Base-by-base conservation (phyloP, 345 rosid genomes). In the Leavenworthia alabamica region DNA sequence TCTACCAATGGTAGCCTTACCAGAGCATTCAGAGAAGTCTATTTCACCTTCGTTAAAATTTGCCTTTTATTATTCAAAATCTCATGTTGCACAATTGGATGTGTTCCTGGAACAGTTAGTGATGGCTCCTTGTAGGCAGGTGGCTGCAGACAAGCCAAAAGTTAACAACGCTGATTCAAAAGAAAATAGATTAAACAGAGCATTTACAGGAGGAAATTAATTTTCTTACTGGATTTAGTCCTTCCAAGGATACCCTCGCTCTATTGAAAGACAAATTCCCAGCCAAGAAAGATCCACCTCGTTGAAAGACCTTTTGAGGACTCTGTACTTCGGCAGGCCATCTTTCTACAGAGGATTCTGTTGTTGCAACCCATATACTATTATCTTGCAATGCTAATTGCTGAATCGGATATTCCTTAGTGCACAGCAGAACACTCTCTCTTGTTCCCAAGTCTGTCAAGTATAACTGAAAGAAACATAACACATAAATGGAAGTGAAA, bases 201-300 rank as follows among this genome's bases (percentile, higher is more conserved):
- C 22, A 42, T 50, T 35, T 50, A 42, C 12, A 50, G 28, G 36
- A 48, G 13, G 42, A 6, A 23, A 17, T 24, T 51, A 41, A 35
- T 64, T 50, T 62, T 77, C 96, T 83, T 82, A 94, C 99, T 2
- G 86, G 95, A 17, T 81, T 83, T 59, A 87, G 81, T 72, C 97
- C 99, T 82, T 94, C 99, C 60, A 94, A 76, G 28, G 99, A 94
- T 61, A 86, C 89, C 75, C 97, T 84, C 55, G 97, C 93, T 81
- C 99, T 90, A 28, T 95, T 80, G 78, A 90, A 94, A 23, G 97
- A 90, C 67, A 90, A 80, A 66, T 90, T 94, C 70, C 99, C 99
- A 60, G 97, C 97, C 78, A 94, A 80, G 73, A 94, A 94, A 31
- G 99, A 86, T 66, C 95, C 95, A 28, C 96, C 97, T 75, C 78